A percentile compares a stretch with the other conserved stretches of the same genome.
These are phyloP conservation scores for Jimgerdemannia flammicorona DNA, from an alignment of 192 early-diverging fungal genomes.

Conservation along the genomic window DNA sequence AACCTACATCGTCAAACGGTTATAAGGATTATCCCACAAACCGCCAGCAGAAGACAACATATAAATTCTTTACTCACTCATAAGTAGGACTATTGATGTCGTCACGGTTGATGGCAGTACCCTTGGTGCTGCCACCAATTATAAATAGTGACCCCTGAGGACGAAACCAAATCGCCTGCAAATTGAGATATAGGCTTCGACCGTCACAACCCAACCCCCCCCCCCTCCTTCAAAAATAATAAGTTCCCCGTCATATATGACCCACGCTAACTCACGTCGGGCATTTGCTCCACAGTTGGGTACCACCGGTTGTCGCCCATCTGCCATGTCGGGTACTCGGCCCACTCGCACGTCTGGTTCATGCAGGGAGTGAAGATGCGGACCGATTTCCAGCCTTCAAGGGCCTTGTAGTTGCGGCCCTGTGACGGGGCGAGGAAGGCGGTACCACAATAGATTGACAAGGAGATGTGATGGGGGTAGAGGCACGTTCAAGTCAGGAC, in stretches of 20 bases:
- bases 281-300: constrained; percentile 35
- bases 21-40: too few species aligned
- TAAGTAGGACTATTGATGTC: constrained; percentile 42
- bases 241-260: neutral
- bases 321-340: constrained; percentile 28
- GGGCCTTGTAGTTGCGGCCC: constrained; percentile 12
- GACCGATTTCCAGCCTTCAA: constrained; percentile 37
- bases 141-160: constrained; percentile 44
- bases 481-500: too few species aligned
- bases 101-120: constrained; percentile 27
- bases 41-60: neutral
- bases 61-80: constrained; percentile 18
- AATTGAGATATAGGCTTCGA: too few species aligned
- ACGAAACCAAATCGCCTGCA: too few species aligned
- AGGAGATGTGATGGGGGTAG: too few species aligned
- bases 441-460: too few species aligned
- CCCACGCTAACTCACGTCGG: constrained; percentile 13
- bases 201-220: too few species aligned
- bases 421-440: neutral
- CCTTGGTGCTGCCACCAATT: constrained; percentile 49
- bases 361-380: constrained; percentile 44
- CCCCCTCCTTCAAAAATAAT: too few species aligned
- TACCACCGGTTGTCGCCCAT: constrained; percentile 51
- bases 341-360: constrained; percentile 39
- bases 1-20: constrained; percentile 16